Evolutionary conservation across 805 yeast genomes (phyloP), one percentile per base, ranked within the genome.

Genomic region (Tetrapisispora taiwanensis): DNA sequence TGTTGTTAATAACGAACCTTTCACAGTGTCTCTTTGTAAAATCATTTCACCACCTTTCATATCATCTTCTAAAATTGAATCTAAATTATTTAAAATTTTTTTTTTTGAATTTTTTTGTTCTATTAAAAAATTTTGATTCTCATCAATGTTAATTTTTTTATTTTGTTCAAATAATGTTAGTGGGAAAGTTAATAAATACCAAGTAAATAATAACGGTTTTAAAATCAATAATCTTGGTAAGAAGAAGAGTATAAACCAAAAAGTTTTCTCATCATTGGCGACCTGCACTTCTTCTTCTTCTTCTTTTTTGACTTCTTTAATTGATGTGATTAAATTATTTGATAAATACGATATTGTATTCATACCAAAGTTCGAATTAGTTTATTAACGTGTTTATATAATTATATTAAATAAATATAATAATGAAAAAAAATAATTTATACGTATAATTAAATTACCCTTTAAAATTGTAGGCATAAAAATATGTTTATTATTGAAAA

Each of bases 141-240:
- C 19, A n/a, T 17, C n/a, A 8, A 12, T 14, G 4, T n/a, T 31
- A 4, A 10, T 4, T 31, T 31, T 30, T 27, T 36, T 36, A 15
- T 27, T 39, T 14, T 54, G 46, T 44, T 58, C 59, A 14, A 76
- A 54, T 15, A 75, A 53, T 45, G 70, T 66, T 48, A 79, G 61
- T 0, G 89, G 89, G 53, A 72, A 76, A 1, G 79, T 70, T 6
- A 75, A 45, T n/a, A 80, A 48, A 41, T 65, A 68, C 74, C 84
- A 71, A 1, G 72, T 36, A 39, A 72, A 66, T 4, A 63, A 47
- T 14, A 76, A 45, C 2, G 89, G 88, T 45, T 70, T 71, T n/a
- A 74, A 48, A 4, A 81, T 49, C 7, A 80, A 42, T 34, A 70
- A 51, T 48, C 74, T 71, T 8, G 83, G 81, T 1, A 76, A 40